Evolutionary conservation across 2,329 filamentous ascomycete species (phyloP), one percentile per base, ranked within the genome.

Genomic region (Didymellaceae sp.): DNA sequence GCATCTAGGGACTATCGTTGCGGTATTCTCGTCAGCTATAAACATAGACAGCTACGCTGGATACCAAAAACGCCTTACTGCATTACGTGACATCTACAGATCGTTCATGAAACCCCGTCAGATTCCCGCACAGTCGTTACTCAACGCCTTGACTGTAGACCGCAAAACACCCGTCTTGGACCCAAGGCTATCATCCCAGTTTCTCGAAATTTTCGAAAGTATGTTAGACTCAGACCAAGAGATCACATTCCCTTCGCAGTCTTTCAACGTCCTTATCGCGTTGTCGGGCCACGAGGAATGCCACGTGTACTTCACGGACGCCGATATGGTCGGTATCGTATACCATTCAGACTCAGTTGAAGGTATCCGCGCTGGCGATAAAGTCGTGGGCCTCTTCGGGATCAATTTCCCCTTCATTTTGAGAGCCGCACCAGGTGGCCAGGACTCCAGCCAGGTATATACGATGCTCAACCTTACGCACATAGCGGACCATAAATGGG

Each of bases 391-490:
- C 5, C 51, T 61, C 9, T 50, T 61, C 24, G 55, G 55, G 13
- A 48, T 61, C 42, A 57, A 59, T 18, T 56, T 57, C 30, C 58
- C 58, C 0, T 61, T 59, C 24, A 34, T 59, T 8, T 34, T 61
- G 6, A 38, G 48, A n/a, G 2, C 31, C 14, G 21, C n/a, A 2
- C 25, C 38, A 14, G 16, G 24, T 5, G 18, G 26, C 9, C 7
- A 37, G 1, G 16, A 32, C 6, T 11, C 6, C 9, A 1, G 4
- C 2, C 2, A 20, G 6, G 26, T 13, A 13, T 43, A 57, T 13
- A 33, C 18, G 2, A 61, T 61, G 56, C 17, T 56, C 8, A 59
- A 55, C 25, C 33, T 59, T 28, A 48, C 51, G 17, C 20, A 51
- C 31, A 8, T 59, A 4, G 35, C 25, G 2, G 18, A 38, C 30